Percentiles rank a stretch among this genome's conserved stretches.
Conservation (phyloP, 2,329 filamentous ascomycete genomes). For the Xylariaceae sp. region DNA sequence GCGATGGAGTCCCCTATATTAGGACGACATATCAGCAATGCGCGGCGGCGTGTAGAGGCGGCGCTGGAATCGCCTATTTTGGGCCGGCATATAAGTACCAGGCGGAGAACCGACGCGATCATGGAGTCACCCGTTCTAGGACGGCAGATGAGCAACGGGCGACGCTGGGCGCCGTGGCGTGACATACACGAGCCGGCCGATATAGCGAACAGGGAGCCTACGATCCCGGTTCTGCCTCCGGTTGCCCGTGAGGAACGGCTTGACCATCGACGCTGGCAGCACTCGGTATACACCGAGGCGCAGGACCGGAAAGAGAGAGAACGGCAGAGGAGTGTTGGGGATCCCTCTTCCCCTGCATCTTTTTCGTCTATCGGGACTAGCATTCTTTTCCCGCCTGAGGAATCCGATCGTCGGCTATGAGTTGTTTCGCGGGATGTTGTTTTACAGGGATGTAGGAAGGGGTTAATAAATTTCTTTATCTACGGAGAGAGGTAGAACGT, state of each 20-base stretch:
- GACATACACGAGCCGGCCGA: background rate
- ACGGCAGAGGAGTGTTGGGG: background rate
- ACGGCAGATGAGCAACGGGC: background rate
- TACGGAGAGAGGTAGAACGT: background rate
- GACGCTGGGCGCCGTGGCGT: background rate
- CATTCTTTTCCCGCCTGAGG: slow-evolving; percentile 17
- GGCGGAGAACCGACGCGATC: too few relatives aligned
- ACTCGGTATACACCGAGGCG: slow-evolving; percentile 9
- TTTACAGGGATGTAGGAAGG: background rate
- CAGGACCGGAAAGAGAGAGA: background rate
- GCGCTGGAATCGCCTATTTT: too few relatives aligned
- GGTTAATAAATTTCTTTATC: background rate
- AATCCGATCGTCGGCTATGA: slow-evolving; percentile 12
- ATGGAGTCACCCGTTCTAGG: slow-evolving; percentile 8
- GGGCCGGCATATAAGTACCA: too few relatives aligned
- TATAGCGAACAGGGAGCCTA: background rate
- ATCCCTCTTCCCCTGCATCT: slow-evolving; percentile 13
- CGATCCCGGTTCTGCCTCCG: slow-evolving; percentile 16
- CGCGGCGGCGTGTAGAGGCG: too few relatives aligned
- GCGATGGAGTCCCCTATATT: too few relatives aligned
- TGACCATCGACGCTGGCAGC: slow-evolving; percentile 14
- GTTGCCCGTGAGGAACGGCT: slow-evolving; percentile 18
- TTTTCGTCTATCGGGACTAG: slow-evolving; percentile 23
- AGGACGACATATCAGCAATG: too few relatives aligned
- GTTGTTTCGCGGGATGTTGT: background rate